Percentiles rank a stretch among this genome's conserved stretches.
Conservation (phyloP, 306 rosid species). For the Cicer judaicum region DNA sequence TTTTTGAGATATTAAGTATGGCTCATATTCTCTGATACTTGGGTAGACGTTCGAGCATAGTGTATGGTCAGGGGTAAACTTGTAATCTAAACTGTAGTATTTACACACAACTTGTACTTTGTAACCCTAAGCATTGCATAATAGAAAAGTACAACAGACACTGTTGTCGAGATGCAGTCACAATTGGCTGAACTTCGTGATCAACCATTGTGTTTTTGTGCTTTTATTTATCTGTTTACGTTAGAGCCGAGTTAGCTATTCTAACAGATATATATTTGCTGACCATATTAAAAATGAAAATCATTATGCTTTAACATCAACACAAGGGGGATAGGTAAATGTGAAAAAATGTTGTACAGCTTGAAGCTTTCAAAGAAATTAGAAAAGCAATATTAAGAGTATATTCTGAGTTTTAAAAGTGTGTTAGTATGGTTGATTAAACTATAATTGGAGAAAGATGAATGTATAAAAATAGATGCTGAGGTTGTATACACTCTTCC, state of each 20-base stretch:
- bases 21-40: not conserved
- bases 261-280: too few relatives aligned
- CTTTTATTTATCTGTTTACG: too few relatives aligned
- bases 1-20: not conserved
- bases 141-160: too few relatives aligned
- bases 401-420: not conserved
- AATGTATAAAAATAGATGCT: not conserved
- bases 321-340: slow-evolving; percentile 7
- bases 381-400: not conserved
- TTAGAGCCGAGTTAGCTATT: too few relatives aligned
- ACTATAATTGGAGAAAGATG: slow-evolving; percentile 12
- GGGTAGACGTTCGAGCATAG: too few relatives aligned
- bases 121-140: too few relatives aligned
- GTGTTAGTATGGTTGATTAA: not conserved
- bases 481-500: not conserved
- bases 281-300: not conserved
- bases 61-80: too few relatives aligned
- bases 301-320: not conserved
- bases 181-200: too few relatives aligned
- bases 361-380: slow-evolving; percentile 4
- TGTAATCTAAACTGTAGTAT: too few relatives aligned
- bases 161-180: too few relatives aligned
- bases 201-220: too few relatives aligned
- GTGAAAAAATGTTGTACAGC: not conserved
- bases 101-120: too few relatives aligned